Percentiles rank a stretch among this genome's conserved stretches.
Conservation (phyloP, 768 basidiomycete species). For the Kwoniella dejecticola region DNA sequence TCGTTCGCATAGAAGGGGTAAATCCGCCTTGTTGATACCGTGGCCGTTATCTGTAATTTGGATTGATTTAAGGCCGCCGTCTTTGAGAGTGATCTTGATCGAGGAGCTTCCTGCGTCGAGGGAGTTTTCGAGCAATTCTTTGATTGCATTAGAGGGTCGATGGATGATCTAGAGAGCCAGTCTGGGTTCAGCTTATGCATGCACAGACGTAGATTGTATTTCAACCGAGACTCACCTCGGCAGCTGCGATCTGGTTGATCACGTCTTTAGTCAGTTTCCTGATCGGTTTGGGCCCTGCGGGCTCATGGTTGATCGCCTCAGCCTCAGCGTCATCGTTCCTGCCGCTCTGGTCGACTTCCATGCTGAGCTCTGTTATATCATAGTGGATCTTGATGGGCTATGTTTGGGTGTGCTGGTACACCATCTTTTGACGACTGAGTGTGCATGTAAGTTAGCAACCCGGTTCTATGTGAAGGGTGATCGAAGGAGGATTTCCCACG, state of each 20-base stretch:
- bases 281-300: slow-evolving; percentile 60
- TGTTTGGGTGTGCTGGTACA: too few relatives aligned
- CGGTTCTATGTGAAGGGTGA: too few relatives aligned
- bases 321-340: background rate
- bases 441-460: too few relatives aligned
- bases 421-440: too few relatives aligned
- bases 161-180: slow-evolving; percentile 70
- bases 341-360: slow-evolving; percentile 21
- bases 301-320: slow-evolving; percentile 25
- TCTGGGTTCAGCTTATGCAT: too few relatives aligned
- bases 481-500: too few relatives aligned
- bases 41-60: slow-evolving; percentile 97
- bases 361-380: slow-evolving; percentile 11
- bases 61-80: slow-evolving; percentile 90
- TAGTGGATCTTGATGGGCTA: background rate
- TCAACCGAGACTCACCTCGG: slow-evolving; percentile 57
- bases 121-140: slow-evolving; percentile 91
- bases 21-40: slow-evolving; percentile 84
- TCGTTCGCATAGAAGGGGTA: slow-evolving; percentile 87
- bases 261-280: slow-evolving; percentile 75
- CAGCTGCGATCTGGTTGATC: slow-evolving; percentile 84
- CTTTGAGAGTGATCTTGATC: slow-evolving; percentile 85
- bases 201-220: too few relatives aligned
- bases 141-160: slow-evolving; percentile 88
- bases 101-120: slow-evolving; percentile 90